Conservation (phyloP, 768 basidiomycete species). For the Trametes cingulata region DNA sequence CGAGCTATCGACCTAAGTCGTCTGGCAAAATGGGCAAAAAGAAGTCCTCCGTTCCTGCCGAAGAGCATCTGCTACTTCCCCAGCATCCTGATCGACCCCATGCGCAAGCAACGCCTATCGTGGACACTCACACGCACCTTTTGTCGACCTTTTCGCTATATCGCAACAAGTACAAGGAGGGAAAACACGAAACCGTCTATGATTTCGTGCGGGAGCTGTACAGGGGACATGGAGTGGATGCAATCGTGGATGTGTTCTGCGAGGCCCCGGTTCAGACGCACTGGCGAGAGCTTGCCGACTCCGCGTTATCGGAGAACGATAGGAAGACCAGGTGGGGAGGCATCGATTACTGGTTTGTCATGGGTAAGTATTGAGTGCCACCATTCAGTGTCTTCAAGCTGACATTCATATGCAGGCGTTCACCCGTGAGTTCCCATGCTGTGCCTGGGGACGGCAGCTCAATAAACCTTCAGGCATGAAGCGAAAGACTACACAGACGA, state of each 20-base stretch:
- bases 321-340: conserved; percentile 60
- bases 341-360: conserved; percentile 79
- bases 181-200: conserved; percentile 54
- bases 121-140: conserved; percentile 89
- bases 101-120: conserved; percentile 40
- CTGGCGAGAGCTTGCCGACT: conserved; percentile 77
- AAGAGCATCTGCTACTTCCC: conserved; percentile 39
- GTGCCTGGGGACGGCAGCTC: background rate
- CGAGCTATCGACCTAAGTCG: background rate
- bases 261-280: conserved; percentile 65
- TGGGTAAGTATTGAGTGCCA: conserved; percentile 48
- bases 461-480: conserved; percentile 53
- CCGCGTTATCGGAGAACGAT: conserved; percentile 54
- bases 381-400: background rate
- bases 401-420: conserved; percentile 50
- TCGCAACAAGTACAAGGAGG: conserved; percentile 58
- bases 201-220: conserved; percentile 72
- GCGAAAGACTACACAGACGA: conserved; percentile 67
- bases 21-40: conserved; percentile 41
- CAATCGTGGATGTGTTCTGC: conserved; percentile 88
- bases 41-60: conserved; percentile 34
- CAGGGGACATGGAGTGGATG: conserved; percentile 53
- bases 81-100: conserved; percentile 23
- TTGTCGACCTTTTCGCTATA: conserved; percentile 71
- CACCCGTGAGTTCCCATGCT: conserved; percentile 56